A percentile compares a stretch with the other conserved stretches of the same genome.
Evolutionary conservation across 495 filamentous ascomycete genomes (phyloP).

Genomic region (Aspergillus nanangensis): DNA sequence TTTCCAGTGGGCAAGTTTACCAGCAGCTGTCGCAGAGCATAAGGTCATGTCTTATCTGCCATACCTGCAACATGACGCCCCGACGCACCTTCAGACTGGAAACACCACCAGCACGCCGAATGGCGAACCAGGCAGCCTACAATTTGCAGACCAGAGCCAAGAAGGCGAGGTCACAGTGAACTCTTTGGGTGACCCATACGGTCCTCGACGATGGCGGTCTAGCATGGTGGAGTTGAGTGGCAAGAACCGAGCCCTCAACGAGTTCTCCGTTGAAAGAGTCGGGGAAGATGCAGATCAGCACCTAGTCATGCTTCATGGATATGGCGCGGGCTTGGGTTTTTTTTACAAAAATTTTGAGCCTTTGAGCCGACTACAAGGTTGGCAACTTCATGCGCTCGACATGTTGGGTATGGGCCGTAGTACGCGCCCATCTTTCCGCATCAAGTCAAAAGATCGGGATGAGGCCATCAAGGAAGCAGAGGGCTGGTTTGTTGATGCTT

Average conservation of each 20-base stretch:
- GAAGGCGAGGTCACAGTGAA: slow-evolving; percentile 32
- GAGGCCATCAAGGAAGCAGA: slow-evolving; percentile 88
- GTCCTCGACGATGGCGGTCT: slow-evolving; percentile 80
- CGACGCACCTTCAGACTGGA: slow-evolving; percentile 66
- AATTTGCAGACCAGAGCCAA: slow-evolving; percentile 35
- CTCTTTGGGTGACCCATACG: slow-evolving; percentile 71
- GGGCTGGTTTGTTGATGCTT: slow-evolving; percentile 90
- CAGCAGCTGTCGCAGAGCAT: slow-evolving; percentile 83
- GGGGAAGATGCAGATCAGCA: slow-evolving; percentile 74
- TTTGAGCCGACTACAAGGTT: slow-evolving; percentile 68
- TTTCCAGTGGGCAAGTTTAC: slow-evolving; percentile 72
- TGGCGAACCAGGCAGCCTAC: slow-evolving; percentile 36
- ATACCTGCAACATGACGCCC: slow-evolving; percentile 68
- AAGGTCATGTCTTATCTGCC: slow-evolving; percentile 85
- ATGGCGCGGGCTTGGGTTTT: slow-evolving; percentile 91
- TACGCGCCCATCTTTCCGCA: slow-evolving; percentile 73
- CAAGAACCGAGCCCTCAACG: slow-evolving; percentile 83
- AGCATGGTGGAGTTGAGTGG: slow-evolving; percentile 80
- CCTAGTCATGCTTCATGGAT: slow-evolving; percentile 96
- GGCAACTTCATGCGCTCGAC: slow-evolving; percentile 90
- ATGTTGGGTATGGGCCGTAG: slow-evolving; percentile 94
- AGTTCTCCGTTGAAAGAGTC: slow-evolving; percentile 83
- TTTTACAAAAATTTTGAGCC: slow-evolving; percentile 98
- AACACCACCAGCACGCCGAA: slow-evolving; percentile 40
- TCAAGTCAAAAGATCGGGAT: slow-evolving; percentile 75